These are phyloP conservation scores for Atractiella rhizophila DNA, from an alignment of 768 basidiomycete species.

Conservation along the genomic window DNA sequence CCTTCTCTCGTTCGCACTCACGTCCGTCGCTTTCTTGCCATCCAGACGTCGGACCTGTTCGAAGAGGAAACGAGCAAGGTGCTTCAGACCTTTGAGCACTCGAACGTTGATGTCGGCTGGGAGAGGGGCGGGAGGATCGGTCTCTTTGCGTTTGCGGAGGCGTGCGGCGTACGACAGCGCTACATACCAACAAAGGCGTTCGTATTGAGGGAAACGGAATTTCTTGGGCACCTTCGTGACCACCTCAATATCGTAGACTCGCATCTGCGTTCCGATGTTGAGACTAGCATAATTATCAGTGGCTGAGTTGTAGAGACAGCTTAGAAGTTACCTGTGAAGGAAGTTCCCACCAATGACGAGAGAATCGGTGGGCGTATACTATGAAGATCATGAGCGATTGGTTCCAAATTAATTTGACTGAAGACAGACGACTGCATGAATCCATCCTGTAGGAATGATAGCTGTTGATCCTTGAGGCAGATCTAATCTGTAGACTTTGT, in stretches of 20 bases:
- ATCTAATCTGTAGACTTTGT: conserved; percentile 61
- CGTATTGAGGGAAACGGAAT: conserved; percentile 60
- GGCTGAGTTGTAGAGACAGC: too few species aligned
- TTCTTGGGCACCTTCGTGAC: conserved; percentile 76
- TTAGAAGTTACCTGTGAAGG: conserved; percentile 74
- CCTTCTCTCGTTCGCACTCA: too few species aligned
- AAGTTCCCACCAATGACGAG: conserved; percentile 96
- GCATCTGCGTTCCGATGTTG: conserved; percentile 59
- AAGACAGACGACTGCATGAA: conserved; percentile 68
- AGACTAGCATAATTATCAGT: too few species aligned
- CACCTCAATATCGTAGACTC: conserved; percentile 73
- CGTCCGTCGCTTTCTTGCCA: too few species aligned
- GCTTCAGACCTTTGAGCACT: conserved; percentile 42
- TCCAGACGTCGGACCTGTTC: conserved; percentile 43
- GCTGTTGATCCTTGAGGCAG: conserved; percentile 55
- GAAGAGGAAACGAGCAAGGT: conserved; percentile 53
- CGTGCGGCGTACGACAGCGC: neutral
- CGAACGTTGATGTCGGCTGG: conserved; percentile 29
- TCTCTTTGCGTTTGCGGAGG: conserved; percentile 35
- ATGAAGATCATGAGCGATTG: neutral
- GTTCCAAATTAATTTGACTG: neutral
- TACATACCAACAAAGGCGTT: conserved; percentile 9
- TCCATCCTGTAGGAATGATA: conserved; percentile 60
- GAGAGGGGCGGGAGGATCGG: conserved; percentile 18
- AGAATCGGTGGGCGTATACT: conserved; percentile 78